Conservation (phyloP, 2,329 filamentous ascomycete species). For the Cercospora beticola region DNA sequence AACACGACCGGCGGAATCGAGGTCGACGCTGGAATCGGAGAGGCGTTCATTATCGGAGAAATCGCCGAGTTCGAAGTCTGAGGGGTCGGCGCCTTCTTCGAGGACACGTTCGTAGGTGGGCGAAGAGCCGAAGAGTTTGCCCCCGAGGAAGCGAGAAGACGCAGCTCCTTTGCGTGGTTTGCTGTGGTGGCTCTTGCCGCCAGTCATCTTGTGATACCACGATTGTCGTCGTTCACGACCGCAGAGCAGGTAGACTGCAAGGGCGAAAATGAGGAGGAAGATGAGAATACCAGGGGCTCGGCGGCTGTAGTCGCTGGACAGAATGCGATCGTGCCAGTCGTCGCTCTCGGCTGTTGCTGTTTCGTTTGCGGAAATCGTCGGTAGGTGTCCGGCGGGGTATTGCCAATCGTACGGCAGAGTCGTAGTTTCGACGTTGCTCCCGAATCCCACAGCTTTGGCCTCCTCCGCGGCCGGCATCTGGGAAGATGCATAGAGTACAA, state of each 20-base stretch:
- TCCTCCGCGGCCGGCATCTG: conserved; percentile 69
- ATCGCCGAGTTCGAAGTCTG: conserved; percentile 76
- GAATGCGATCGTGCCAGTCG: conserved; percentile 60
- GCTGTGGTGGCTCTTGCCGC: conserved; percentile 43
- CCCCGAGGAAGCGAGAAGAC: conserved; percentile 21
- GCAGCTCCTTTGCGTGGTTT: not conserved
- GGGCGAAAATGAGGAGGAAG: conserved; percentile 70
- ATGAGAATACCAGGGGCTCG: conserved; percentile 72
- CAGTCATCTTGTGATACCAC: conserved; percentile 57
- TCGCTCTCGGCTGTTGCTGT: conserved; percentile 47
- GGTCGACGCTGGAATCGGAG: conserved; percentile 23
- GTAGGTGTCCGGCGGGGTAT: conserved; percentile 59
- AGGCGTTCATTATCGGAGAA: conserved; percentile 55
- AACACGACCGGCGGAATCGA: conserved; percentile 44
- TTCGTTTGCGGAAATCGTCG: conserved; percentile 42
- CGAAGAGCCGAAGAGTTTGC: conserved; percentile 64
- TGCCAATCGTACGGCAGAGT: conserved; percentile 68
- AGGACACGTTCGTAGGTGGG: conserved; percentile 75
- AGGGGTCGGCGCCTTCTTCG: conserved; percentile 68
- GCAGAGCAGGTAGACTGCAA: conserved; percentile 71
- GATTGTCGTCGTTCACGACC: conserved; percentile 70
- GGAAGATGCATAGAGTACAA: conserved; percentile 89
- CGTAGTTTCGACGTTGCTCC: conserved; percentile 66
- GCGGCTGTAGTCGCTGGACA: conserved; percentile 62
- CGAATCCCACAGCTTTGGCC: conserved; percentile 82